Base-by-base conservation (phyloP, 805 yeast genomes). In the Diddensiella santjacobensis region DNA sequence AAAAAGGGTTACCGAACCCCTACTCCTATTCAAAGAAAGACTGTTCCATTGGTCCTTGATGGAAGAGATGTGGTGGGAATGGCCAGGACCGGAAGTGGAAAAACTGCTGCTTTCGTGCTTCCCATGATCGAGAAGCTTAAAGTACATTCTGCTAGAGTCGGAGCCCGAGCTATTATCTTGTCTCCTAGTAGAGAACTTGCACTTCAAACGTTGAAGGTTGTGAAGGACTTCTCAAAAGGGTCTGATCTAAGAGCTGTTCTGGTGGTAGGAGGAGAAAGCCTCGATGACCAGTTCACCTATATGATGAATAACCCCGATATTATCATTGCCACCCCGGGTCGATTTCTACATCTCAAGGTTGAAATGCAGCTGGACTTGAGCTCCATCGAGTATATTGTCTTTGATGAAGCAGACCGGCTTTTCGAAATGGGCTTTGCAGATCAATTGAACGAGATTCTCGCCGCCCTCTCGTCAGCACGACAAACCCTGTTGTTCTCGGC, bases 31-130 rank as follows among this genome's bases (percentile, higher is more conserved):
- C 99, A 93, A 70, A 77, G 99, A 55, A 93, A 91, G 64, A 84
- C 99, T 2, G 87, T 93, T 50, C 99, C 99, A 0, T 72, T 89
- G 47, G 83, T 93, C 50, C 71, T 93, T 71, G 87, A 85, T 41
- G 84, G 81, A 47, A 76, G 95, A 62, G 99, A 93, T 69, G 95
- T 93, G 37, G 99, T 93, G 13, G 99, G 97, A 63, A 93, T 93
- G 99, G 99, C 99, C 13, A 78, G 99, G 62, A 93, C 99, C 0
- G 99, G 99, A 60, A 87, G 96, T 22, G 99, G 99, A 74, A 93
- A 93, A 64, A 93, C 99, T 0, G 99, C 99, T 5, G 98, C 99
- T 0, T 93, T 93, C 64, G 78, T 87, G 18, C 70, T 93, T 47
- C 99, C 99, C 2, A 74, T 93, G 72, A 75, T 93, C 55, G 97